Evolutionary conservation across 306 rosid species (phyloP), one percentile per base, ranked within the genome.

Genomic region (Hippophae gyantsensis): DNA sequence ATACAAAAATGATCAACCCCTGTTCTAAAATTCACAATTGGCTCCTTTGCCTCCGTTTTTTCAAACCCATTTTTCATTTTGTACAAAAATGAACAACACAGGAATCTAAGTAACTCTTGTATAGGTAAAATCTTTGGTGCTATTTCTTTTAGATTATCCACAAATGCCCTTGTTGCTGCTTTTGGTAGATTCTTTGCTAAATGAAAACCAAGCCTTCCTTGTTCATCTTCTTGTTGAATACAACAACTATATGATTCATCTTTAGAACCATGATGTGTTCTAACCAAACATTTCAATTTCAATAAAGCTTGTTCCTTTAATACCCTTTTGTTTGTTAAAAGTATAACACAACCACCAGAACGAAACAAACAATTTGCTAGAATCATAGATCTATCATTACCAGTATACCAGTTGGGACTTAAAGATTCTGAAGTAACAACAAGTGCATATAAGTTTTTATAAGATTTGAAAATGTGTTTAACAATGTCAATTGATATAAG

Each of bases 371-470:
- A 81, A 52, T 86, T 89, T 8, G 95, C 58, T 1, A 89, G 79
- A 10, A 89, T 81, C 97, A 89, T 89, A 10, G 97, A 89, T 60
- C 74, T 73, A 58, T 80, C 86, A 12, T 72, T 88, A 0, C 99
- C 99, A 7, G 84, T 44, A 48, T 92, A 92, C 99, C 99, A 92
- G 51, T 92, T 81, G 0, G 96, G 89, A 41, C 95, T 88, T 1
- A 92, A 60, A 5, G 93, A 85, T 60, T 92, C 96, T 0, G 96
- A 88, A 0, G 96, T 88, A 12, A 92, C 76, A 42, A 92, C 71
- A 6, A 92, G 85, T 5, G 95, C 99, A n/a, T 7, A 44, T 41
- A 76, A 43, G 75, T 92, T 85, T 53, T 64, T 74, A 9, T 70
- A 51, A 12, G 79, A 72, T 73, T 83, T 88, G 73, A 92, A 78